Evolutionary conservation across 805 yeast genomes (phyloP).

Genomic region (Cephaloascus fragrans): DNA sequence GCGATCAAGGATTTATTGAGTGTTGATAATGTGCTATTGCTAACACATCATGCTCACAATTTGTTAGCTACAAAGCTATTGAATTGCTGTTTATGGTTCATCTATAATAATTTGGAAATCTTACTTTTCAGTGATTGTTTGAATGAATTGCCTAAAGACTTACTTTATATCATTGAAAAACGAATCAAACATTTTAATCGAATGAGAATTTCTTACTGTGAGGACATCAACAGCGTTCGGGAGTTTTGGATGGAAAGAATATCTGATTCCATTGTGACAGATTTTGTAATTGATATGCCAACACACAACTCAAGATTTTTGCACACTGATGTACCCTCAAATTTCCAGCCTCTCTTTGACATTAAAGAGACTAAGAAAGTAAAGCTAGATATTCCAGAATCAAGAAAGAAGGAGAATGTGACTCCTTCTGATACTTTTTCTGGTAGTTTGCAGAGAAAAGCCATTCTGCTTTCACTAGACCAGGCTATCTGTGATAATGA

Average conservation of each 20-base stretch:
- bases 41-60: constrained; percentile 45
- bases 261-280: not conserved
- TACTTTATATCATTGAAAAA: constrained; percentile 4
- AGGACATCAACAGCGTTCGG: constrained; percentile 1
- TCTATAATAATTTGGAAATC: constrained; percentile 55
- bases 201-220: constrained; percentile 4
- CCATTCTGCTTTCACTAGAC: too few relatives aligned
- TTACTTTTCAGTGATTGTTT: constrained; percentile 40
- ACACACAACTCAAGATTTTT: not conserved
- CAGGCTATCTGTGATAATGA: constrained; percentile 12
- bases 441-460: too few relatives aligned
- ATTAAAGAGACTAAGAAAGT: constrained; percentile 7
- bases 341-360: constrained; percentile 26
- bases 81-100: constrained; percentile 56
- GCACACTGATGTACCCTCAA: constrained; percentile 3
- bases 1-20: constrained; percentile 44
- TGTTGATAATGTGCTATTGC: constrained; percentile 48
- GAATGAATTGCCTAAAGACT: not conserved
- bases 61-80: constrained; percentile 45
- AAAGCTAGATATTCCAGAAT: constrained; percentile 1
- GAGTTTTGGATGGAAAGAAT: constrained; percentile 2
- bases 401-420: constrained; percentile 1
- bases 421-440: constrained; percentile 1
- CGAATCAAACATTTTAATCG: constrained; percentile 5
- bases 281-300: not conserved